Evolutionary conservation across 2,329 filamentous ascomycete genomes (phyloP), one percentile per base, ranked within the genome.

Genomic region (Colletotrichum musicola): DNA sequence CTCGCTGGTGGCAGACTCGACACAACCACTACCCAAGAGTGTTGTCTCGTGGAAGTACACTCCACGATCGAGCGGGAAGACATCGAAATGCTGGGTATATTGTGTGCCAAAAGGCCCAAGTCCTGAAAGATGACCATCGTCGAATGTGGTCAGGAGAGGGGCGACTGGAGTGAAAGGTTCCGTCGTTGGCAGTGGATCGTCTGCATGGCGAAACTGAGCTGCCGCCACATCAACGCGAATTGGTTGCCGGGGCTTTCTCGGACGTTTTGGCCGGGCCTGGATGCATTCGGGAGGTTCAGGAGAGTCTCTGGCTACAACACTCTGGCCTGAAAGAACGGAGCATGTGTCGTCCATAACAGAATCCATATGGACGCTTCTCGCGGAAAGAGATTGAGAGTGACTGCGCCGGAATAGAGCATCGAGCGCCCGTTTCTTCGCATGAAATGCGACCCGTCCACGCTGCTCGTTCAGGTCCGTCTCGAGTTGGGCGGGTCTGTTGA

Each of bases 71-170:
- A 91, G 77, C 18, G 89, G 88, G 61, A 90, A 89, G 4, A 88
- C 77, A 53, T 90, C 88, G 70, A 92, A 92, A 73, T 91, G 85
- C 40, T 86, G 83, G 0, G 88, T 86, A 74, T 91, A 91, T 25
- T 84, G 82, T 1, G 86, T 88, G 1, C 89, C 89, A 74, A 88
- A 90, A 0, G 88, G 86, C 0, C 86, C 88, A 7, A 92, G 78
- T 1, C 88, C 88, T 12, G 67, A 55, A 16, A 71, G 58, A 44
- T 71, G 60, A 5, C 22, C 46, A 5, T 61, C 56, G 35, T 35
- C 27, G 12, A 27, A 35, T 5, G n/a, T 9, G 6, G 50, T 35
- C 22, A 74, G 71, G 5, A 47, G 46, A 13, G 67, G 69, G 51
- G 56, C 49, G 3, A 62, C 30, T 22, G 73, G 73, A 6, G 62